phyloP scores from a whole-genome alignment of 352 stramenopile genomes.

The Globisporangium apiculatum region DNA sequence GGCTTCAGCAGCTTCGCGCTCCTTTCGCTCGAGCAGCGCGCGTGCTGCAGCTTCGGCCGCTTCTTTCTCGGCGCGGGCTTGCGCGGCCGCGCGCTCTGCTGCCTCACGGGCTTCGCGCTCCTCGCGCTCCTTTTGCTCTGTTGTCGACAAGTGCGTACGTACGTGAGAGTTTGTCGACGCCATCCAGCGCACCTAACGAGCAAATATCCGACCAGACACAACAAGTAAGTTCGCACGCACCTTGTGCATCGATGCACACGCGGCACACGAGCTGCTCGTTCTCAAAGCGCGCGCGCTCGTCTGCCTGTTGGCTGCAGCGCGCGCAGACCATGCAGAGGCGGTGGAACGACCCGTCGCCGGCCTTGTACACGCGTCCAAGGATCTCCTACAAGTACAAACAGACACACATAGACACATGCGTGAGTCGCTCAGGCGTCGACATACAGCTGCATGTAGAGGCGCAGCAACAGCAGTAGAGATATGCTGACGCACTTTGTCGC shows the following conservation, averaged over 20 bases:
- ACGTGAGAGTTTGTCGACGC: too few relatives aligned
- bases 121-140: constrained; percentile 32
- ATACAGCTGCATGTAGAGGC: too few relatives aligned
- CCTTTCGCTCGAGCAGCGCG: constrained; percentile 36
- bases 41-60: constrained; percentile 32
- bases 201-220: background rate
- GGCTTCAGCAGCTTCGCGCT: constrained; percentile 39
- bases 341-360: constrained; percentile 55
- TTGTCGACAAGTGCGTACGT: background rate
- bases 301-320: constrained; percentile 53
- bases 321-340: constrained; percentile 78
- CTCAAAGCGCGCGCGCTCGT: constrained; percentile 49
- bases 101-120: constrained; percentile 44
- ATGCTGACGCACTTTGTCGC: constrained; percentile 42
- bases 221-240: constrained; percentile 14
- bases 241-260: constrained; percentile 37
- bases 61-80: constrained; percentile 43
- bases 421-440: too few relatives aligned
- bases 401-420: too few relatives aligned
- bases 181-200: too few relatives aligned
- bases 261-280: constrained; percentile 52
- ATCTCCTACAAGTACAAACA: constrained; percentile 28
- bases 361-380: constrained; percentile 65
- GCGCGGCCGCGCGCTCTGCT: constrained; percentile 32
- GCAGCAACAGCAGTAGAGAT: too few relatives aligned